Conservation (phyloP, 2,329 filamentous ascomycete species). For the Scleromitrula shiraiana region DNA sequence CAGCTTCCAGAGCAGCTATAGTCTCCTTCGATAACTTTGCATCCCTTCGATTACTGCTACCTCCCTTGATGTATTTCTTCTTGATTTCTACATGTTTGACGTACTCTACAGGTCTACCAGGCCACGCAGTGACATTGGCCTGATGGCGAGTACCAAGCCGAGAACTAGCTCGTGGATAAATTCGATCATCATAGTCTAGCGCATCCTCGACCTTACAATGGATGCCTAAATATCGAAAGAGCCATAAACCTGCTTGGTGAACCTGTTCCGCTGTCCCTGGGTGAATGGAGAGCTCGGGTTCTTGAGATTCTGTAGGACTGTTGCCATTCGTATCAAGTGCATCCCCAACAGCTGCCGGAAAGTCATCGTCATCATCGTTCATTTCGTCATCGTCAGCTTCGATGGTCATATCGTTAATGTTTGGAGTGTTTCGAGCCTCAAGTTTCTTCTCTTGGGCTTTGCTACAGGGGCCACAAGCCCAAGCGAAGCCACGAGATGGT, state of each 20-base stretch:
- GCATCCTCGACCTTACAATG: constrained; percentile 95
- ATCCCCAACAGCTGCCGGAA: constrained; percentile 43
- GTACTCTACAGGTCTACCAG: constrained; percentile 77
- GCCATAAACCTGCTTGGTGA: constrained; percentile 90
- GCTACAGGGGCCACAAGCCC: constrained; percentile 94
- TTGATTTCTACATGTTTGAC: constrained; percentile 84
- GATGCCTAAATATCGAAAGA: constrained; percentile 89
- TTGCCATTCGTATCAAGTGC: constrained; percentile 44
- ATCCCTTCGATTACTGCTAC: constrained; percentile 52
- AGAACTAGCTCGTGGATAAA: constrained; percentile 92
- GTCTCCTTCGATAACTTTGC: constrained; percentile 73
- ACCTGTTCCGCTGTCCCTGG: constrained; percentile 75
- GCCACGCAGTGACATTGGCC: constrained; percentile 78
- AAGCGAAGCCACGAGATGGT: constrained; percentile 92
- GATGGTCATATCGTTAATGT: constrained; percentile 55
- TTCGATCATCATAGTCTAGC: constrained; percentile 92
- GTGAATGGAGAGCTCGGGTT: constrained; percentile 47
- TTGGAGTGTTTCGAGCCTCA: constrained; percentile 81
- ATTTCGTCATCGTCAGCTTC: constrained; percentile 58
- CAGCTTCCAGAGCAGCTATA: constrained; percentile 69
- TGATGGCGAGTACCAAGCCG: constrained; percentile 87
- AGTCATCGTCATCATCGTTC: constrained; percentile 64
- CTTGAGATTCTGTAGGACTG: constrained; percentile 50
- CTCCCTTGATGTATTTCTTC: constrained; percentile 58
- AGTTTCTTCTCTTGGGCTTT: constrained; percentile 90